phyloP scores from a whole-genome alignment of 805 yeast species.

The Starmerella floricola region DNA sequence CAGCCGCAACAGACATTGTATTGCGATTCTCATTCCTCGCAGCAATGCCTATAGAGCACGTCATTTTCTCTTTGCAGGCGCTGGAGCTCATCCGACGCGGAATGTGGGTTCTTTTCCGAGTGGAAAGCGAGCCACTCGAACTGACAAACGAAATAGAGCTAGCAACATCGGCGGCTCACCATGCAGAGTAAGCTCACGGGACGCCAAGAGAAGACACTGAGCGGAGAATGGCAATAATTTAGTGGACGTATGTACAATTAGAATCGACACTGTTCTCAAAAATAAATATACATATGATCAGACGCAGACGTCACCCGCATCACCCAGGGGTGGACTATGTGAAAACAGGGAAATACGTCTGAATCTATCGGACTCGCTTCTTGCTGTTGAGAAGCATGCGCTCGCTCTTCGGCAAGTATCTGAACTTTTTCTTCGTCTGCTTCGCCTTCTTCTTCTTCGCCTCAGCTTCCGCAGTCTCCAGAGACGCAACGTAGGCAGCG shows the following conservation, averaged over 20 bases:
- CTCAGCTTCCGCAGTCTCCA: conserved; percentile 28
- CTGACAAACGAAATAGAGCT: conserved; percentile 17
- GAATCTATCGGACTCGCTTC: conserved; percentile 32
- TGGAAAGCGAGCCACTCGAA: conserved; percentile 58
- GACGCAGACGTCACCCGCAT: no score
- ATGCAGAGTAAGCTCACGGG: no score
- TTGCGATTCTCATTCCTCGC: conserved; percentile 70
- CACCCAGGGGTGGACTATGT: no score
- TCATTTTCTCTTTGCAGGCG: conserved; percentile 54
- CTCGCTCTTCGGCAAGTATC: conserved; percentile 74
- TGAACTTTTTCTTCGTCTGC: conserved; percentile 50
- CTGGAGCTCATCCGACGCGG: conserved; percentile 75
- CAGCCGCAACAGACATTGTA: conserved; percentile 47
- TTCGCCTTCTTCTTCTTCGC: conserved; percentile 19
- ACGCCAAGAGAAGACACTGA: no score
- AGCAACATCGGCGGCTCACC: conserved; percentile 1
- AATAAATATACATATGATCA: no score
- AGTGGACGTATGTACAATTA: no score
- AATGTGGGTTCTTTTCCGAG: conserved; percentile 76
- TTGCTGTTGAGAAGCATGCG: conserved; percentile 43
- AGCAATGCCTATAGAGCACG: conserved; percentile 42
- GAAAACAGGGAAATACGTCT: no score
- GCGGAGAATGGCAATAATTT: no score
- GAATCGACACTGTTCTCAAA: no score
- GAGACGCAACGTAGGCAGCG: conserved; percentile 52